phyloP scores from a whole-genome alignment of 106 monocot genomes.

The Agapanthus africanus region DNA sequence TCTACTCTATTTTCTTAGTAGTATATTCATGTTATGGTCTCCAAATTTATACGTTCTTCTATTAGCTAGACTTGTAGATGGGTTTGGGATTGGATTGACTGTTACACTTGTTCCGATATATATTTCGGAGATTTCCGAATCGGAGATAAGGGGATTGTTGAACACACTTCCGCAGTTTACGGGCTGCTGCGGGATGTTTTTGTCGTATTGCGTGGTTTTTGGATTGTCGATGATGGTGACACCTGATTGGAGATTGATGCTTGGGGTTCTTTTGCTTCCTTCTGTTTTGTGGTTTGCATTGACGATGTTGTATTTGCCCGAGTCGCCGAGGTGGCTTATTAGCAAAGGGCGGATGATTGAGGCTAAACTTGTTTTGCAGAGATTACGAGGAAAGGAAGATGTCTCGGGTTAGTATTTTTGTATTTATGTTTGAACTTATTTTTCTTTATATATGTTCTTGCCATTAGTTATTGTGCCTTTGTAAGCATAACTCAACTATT shows the following conservation, averaged over 20 bases:
- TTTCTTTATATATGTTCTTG: too few species aligned
- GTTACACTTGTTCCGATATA: conserved; percentile 28
- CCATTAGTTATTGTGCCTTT: too few species aligned
- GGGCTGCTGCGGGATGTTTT: conserved; percentile 28
- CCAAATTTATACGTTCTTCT: conserved; percentile 25
- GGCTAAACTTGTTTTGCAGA: conserved; percentile 29
- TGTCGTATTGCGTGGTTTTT: conserved; percentile 32
- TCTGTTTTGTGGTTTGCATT: conserved; percentile 17
- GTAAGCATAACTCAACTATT: too few species aligned
- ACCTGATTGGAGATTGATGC: conserved; percentile 35
- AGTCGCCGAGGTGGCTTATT: conserved; percentile 34
- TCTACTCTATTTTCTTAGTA: conserved; percentile 25
- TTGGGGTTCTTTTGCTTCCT: conserved; percentile 31
- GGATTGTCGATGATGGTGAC: conserved; percentile 17
- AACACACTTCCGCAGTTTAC: conserved; percentile 32
- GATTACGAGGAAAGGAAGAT: conserved; percentile 26
- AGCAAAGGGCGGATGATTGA: conserved; percentile 31
- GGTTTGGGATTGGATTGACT: conserved; percentile 28
- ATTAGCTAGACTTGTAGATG: conserved; percentile 26
- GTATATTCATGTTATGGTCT: conserved; percentile 28
- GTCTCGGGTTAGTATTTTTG: conserved; percentile 31
- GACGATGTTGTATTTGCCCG: conserved; percentile 25
- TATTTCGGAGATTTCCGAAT: conserved; percentile 26
- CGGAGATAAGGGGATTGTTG: conserved; percentile 28
- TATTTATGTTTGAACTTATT: too few species aligned